Percentiles rank a stretch among this genome's conserved stretches.
These are phyloP conservation scores for Pyrenopolyporus hunteri DNA, from an alignment of 495 filamentous ascomycete genomes.

Conservation along the genomic window DNA sequence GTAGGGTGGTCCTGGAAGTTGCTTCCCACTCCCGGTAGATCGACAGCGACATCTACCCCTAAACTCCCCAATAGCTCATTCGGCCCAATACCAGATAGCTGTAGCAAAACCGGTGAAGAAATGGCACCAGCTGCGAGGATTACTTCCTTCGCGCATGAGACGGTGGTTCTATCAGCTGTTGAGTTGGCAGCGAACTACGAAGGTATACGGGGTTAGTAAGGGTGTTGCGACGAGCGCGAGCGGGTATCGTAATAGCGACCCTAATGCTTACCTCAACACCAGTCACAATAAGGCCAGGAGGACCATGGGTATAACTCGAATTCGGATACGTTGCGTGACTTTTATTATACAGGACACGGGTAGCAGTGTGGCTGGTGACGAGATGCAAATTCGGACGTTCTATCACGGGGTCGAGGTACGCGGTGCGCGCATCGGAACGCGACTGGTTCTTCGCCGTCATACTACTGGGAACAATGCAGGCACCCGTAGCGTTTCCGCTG, in stretches of 20 bases:
- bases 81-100: conserved; percentile 63
- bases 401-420: conserved; percentile 51
- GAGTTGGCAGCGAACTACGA: conserved; percentile 34
- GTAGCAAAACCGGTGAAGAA: conserved; percentile 59
- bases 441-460: conserved; percentile 54
- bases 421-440: conserved; percentile 57
- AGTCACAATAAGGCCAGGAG: conserved; percentile 36
- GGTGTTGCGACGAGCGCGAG: conserved; percentile 5
- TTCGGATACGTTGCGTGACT: conserved; percentile 38
- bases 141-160: conserved; percentile 51
- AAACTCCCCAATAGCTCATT: conserved; percentile 35
- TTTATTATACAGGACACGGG: conserved; percentile 43
- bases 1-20: conserved; percentile 50
- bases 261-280: conserved; percentile 16
- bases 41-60: conserved; percentile 39
- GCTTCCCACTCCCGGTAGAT: conserved; percentile 50
- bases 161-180: conserved; percentile 14
- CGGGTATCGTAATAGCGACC: neutral
- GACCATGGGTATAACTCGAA: conserved; percentile 43
- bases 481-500: conserved; percentile 54
- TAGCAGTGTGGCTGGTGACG: conserved; percentile 52
- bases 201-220: conserved; percentile 22
- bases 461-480: conserved; percentile 54
- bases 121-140: conserved; percentile 62
- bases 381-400: conserved; percentile 55